A percentile compares a stretch with the other conserved stretches of the same genome.
phyloP scores from a whole-genome alignment of 1,284 basidiomycete genomes.

The Ustilago trichophora region DNA sequence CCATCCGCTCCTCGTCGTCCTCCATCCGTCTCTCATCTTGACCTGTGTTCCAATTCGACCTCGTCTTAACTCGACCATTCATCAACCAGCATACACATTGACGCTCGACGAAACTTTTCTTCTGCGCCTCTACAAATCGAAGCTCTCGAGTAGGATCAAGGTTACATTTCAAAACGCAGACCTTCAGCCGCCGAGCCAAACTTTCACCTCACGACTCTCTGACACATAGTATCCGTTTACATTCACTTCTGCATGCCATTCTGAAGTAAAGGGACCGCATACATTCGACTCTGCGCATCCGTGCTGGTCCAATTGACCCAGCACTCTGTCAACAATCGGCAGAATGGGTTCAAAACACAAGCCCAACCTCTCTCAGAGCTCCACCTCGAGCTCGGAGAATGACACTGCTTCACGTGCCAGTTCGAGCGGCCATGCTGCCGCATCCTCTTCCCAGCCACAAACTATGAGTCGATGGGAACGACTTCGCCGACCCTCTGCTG shows the following conservation, averaged over 20 bases:
- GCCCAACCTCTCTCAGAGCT: conserved; percentile 37
- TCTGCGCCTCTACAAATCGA: neutral
- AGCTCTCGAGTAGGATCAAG: neutral
- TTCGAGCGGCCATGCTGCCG: conserved; percentile 12
- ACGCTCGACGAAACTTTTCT: too few relatives aligned
- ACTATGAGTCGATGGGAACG: conserved; percentile 42
- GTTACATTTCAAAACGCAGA: neutral
- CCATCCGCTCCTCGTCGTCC: neutral
- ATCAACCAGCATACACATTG: conserved; percentile 1
- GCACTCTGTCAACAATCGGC: conserved; percentile 11
- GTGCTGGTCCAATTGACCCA: conserved; percentile 7
- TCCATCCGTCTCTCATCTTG: neutral
- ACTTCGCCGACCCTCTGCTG: conserved; percentile 35
- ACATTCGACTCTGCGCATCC: neutral
- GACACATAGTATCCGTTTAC: neutral
- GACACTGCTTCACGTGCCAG: conserved; percentile 19
- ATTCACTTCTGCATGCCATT: conserved; percentile 11
- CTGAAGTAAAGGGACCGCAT: conserved; percentile 12
- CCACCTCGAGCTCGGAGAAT: conserved; percentile 36
- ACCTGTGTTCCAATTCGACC: too few relatives aligned
- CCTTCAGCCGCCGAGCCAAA: neutral
- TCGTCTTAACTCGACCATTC: too few relatives aligned
- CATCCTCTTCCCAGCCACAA: conserved; percentile 1
- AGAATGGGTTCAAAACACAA: conserved; percentile 38
- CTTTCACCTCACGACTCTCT: neutral